Base-by-base conservation (phyloP, 1,284 basidiomycete species). In the Melampsora americana region DNA sequence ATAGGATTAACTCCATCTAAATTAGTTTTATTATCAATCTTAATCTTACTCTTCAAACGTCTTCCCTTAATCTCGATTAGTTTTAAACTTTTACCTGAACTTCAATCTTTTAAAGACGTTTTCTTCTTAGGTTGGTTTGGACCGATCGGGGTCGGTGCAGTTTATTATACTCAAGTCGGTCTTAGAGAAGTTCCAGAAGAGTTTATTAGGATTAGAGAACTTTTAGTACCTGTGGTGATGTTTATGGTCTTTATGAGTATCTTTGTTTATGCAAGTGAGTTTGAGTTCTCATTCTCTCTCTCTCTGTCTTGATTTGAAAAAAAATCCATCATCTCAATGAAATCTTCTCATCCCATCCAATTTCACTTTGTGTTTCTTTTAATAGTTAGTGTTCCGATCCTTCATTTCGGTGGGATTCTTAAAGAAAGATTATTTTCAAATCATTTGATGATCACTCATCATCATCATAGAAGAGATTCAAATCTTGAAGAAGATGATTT, bases 121-220 rank as follows among this genome's bases (percentile, higher is more conserved):
- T 66, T 81, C 67, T 84, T 84, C 65, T 77, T 82, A n/a, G 83
- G 83, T 5, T 84, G 82, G 78, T 83, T 84, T 78, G 83, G 83
- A 0, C 83, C 83, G 0, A 83, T 83, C 77, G 84, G 85, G 16
- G 84, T 85, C 4, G 83, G 83, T 0, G 85, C 85, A 0, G 82
- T 85, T 7, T 86, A 85, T 79, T 87, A 87, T 79, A 83, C 84
- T 50, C 83, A 86, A 69, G 84, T 86, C 7, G 85, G 86, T 0
- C 79, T 86, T 9, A 81, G 84, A 20, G 77, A 80, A 35, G 69
- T 86, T 0, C 85, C 86, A 0, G 83, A 84, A 50, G 83, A 85
- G 61, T 82, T 83, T 0, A 81, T 80, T 1, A 80, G 83, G 2
- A 79, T 86, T 3, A 81, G 84, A 4, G 77, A 79, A 26, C 79